Base-by-base conservation (phyloP, 2,329 filamentous ascomycete genomes). In the Sclerotinia spermophila region DNA sequence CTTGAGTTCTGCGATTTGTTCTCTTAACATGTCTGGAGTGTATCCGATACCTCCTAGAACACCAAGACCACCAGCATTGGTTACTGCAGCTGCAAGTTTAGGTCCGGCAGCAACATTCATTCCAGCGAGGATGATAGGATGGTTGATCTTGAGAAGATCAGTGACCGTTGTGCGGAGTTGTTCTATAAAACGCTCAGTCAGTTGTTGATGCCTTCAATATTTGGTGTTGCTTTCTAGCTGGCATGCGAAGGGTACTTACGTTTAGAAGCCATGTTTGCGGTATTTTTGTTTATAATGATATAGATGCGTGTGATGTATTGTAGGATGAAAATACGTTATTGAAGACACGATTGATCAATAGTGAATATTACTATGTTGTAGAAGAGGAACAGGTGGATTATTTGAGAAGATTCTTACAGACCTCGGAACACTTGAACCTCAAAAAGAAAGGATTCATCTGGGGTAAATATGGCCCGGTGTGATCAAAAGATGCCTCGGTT, bases 81-180 rank as follows among this genome's bases (percentile, higher is more conserved):
- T 96, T 77, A 99, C 96, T 56, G 96, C 96, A 45, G 96, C 96
- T 68, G 96, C 96, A 79, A 99, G 90, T 86, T 94, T 96, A 70
- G 96, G 96, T 66, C 96, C 96, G 72, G 96, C 96, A 71, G 96
- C 96, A 74, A 98, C 96, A 86, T 99, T 98, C 96, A 99, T 99
- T 81, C 96, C 96, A 77, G 96, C 96, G 73, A 99, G 90, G 79
- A 99, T 85, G 80, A 99, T 86, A 71, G 96, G 96, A 84, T 99
- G 96, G 82, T 97, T 93, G 88, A 99, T 98, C 86, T 93, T 92
- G 84, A 99, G 92, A 75, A 98, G 92, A 87, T 98, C 95, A 77
- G 96, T 99, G 79, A 94, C 86, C 76, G 92, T 90, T 68, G 96
- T 99, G 79, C 92, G 92, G 82, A 99, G 91, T 85, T 92, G 87